Conservation (phyloP, 768 basidiomycete species). For the Collybia sp. region DNA sequence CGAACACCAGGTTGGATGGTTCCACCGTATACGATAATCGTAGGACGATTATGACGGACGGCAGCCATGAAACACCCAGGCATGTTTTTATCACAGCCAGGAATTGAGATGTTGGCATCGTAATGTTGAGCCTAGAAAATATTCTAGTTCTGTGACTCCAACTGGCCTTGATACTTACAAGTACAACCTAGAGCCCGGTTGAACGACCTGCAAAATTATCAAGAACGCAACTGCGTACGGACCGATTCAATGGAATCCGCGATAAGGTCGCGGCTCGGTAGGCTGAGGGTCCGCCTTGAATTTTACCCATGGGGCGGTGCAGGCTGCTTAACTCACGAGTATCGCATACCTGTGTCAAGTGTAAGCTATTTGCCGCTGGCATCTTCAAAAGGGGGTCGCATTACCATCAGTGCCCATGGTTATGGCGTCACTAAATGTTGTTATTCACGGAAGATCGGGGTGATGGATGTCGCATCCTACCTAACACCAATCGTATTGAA, state of each 20-base stretch:
- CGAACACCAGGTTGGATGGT: constrained; percentile 76
- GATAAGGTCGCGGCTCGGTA: constrained; percentile 85
- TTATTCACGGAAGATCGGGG: background rate
- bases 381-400: constrained; percentile 11
- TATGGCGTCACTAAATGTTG: constrained; percentile 63
- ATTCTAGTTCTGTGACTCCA: no score
- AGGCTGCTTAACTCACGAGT: constrained; percentile 61
- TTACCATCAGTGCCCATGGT: constrained; percentile 87
- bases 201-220: constrained; percentile 3
- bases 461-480: constrained; percentile 27
- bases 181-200: constrained; percentile 38
- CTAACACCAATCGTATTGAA: constrained; percentile 87
- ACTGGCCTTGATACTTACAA: constrained; percentile 30
- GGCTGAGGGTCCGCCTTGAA: constrained; percentile 30
- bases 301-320: background rate
- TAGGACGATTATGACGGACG: constrained; percentile 81
- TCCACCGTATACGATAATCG: constrained; percentile 84
- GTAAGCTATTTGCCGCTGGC: background rate
- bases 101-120: constrained; percentile 82
- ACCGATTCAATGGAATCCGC: constrained; percentile 88
- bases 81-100: constrained; percentile 94
- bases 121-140: constrained; percentile 72
- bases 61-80: constrained; percentile 87
- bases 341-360: constrained; percentile 65
- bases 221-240: constrained; percentile 11